Percentiles rank a stretch among this genome's conserved stretches.
Conservation (phyloP, 495 filamentous ascomycete genomes). For the Penicillium lividum region DNA sequence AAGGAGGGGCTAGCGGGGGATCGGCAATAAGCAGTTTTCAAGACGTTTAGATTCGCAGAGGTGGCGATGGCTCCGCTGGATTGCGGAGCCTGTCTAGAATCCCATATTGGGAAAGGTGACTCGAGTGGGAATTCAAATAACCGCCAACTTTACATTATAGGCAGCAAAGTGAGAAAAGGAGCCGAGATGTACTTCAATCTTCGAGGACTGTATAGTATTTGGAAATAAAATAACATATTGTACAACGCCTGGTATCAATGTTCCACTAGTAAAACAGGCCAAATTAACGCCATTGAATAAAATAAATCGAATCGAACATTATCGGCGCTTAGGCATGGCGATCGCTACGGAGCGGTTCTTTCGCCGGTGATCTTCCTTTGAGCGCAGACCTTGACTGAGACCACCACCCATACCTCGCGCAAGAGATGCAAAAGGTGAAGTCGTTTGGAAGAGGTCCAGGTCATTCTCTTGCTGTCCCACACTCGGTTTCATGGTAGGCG, state of each 20-base stretch:
- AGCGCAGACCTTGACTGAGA: constrained; percentile 40
- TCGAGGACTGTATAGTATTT: not conserved
- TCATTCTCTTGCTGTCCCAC: constrained; percentile 36
- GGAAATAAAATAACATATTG: not conserved
- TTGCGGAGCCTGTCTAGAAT: constrained; percentile 1
- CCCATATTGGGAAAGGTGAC: not conserved
- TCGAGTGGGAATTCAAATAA: too few relatives aligned
- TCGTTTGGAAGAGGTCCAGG: constrained; percentile 41
- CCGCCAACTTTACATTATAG: too few relatives aligned
- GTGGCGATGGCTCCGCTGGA: not conserved
- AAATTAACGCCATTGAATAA: constrained; percentile 1
- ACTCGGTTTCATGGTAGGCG: constrained; percentile 11
- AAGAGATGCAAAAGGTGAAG: constrained; percentile 48
- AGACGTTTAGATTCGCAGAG: not conserved
- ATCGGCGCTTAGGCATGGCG: constrained; percentile 12
- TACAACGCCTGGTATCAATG: constrained; percentile 1
- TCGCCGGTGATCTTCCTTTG: constrained; percentile 32
- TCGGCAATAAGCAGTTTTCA: not conserved
- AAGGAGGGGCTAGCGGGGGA: constrained; percentile 2
- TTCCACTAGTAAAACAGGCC: not conserved
- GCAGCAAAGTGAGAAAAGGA: too few relatives aligned
- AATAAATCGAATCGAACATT: constrained; percentile 1
- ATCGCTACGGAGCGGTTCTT: constrained; percentile 27
- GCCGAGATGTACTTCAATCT: too few relatives aligned
- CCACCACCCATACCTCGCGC: constrained; percentile 48